Base-by-base conservation (phyloP, 805 yeast species). In the Wickerhamiella hasegawae region DNA sequence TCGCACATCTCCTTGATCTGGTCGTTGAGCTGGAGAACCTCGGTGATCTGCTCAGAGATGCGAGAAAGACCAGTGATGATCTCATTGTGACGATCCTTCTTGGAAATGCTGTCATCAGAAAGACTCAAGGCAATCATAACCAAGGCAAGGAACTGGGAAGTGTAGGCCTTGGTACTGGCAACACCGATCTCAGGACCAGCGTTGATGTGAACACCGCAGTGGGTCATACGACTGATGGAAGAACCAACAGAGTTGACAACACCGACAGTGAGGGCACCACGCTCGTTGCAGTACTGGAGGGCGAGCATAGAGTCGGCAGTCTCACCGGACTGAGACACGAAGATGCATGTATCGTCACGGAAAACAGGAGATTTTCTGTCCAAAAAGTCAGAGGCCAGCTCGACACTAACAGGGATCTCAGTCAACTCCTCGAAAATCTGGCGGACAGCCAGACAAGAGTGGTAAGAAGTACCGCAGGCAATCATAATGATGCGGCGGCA, bases 181-280 rank as follows among this genome's bases (percentile, higher is more conserved):
- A 90, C 99, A 59, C 98, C 97, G 45, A 90, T 90, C 63, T 90
- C 99, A 31, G 98, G 98, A 45, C 99, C 99, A 33, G 98, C 98
- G 55, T 90, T 90, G 57, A 90, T 85, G 59, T 90, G 99, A 38
- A 90, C 95, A 72, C 99, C 99, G 67, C 98, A 90, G 60, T 85
- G 94, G 17, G 99, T 90, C 53, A 75, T 84, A 63, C 99, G 76
- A 5, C 97, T 87, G 58, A 90, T 83, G 28, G 90, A 74, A 4
- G 98, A 90, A 53, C 99, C 99, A 29, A 90, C 99, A 46, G 85
- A 71, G 67, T 90, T 90, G 43, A 90, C 98, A 52, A 90, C 81
- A 63, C 99, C 99, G 39, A 90, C 90, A 20, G 95, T 84, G 46
- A 92, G 68, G 23, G 98, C 96, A 48, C 97, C 98, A 54, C 95